Percentiles rank a stretch among this genome's conserved stretches.
Conservation (phyloP, 2,329 filamentous ascomycete species). For the Neocatenulostroma microsporum region DNA sequence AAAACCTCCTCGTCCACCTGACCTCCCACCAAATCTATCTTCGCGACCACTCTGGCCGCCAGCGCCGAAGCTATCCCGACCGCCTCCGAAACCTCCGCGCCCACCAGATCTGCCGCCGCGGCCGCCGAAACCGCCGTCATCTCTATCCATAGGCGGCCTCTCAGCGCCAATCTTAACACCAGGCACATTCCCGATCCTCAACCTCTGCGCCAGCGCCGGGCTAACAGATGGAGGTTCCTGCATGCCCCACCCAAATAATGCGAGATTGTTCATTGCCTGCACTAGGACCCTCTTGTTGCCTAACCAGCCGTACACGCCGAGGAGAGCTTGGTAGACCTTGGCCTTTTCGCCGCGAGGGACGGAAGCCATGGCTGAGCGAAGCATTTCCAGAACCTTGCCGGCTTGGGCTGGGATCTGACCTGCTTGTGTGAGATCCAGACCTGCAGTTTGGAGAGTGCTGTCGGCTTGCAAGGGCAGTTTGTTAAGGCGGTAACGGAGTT, state of each 20-base stretch:
- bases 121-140: too few relatives aligned
- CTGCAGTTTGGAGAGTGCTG: slow-evolving; percentile 44
- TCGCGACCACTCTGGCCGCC: slow-evolving; percentile 9
- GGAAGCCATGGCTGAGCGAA: slow-evolving; percentile 35
- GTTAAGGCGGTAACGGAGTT: slow-evolving; percentile 46
- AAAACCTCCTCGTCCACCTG: slow-evolving; percentile 2
- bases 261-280: slow-evolving; percentile 49
- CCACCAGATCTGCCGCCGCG: too few relatives aligned
- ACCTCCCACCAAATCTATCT: slow-evolving; percentile 5
- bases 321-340: slow-evolving; percentile 49
- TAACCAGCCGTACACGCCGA: slow-evolving; percentile 46
- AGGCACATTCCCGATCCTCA: slow-evolving; percentile 22
- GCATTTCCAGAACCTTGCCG: slow-evolving; percentile 38
- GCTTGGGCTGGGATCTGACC: slow-evolving; percentile 35
- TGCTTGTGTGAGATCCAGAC: slow-evolving; percentile 37
- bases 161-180: slow-evolving; percentile 25
- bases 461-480: slow-evolving; percentile 54
- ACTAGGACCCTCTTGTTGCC: slow-evolving; percentile 34
- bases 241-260: slow-evolving; percentile 47
- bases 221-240: slow-evolving; percentile 39
- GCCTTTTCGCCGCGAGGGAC: slow-evolving; percentile 38
- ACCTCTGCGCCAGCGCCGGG: slow-evolving; percentile 19
- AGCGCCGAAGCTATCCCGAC: too few relatives aligned
- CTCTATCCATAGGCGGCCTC: too few relatives aligned
- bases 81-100: too few relatives aligned